A percentile compares a stretch with the other conserved stretches of the same genome.
Evolutionary conservation across 257 asterid genomes (phyloP).

Genomic region (Capsicum baccatum): DNA sequence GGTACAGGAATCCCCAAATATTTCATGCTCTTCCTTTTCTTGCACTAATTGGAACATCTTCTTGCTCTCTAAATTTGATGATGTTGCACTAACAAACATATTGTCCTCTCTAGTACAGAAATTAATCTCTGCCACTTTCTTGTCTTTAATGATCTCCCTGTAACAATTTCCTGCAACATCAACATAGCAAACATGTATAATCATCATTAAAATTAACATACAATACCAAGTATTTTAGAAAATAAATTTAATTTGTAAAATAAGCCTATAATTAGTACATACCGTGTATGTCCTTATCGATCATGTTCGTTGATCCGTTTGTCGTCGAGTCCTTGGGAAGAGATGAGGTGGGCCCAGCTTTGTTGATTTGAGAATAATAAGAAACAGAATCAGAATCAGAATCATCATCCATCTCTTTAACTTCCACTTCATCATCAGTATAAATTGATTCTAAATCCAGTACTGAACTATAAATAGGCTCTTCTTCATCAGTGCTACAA

Average conservation of each 20-base stretch:
- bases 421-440: constrained; percentile 32
- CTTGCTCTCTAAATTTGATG: constrained; percentile 47
- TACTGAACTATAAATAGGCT: constrained; percentile 53
- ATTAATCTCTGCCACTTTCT: constrained; percentile 36
- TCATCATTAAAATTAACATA: not conserved
- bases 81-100: constrained; percentile 50
- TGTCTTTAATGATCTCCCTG: constrained; percentile 30
- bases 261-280: not conserved
- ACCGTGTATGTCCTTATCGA: constrained; percentile 19
- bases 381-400: constrained; percentile 36
- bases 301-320: not conserved
- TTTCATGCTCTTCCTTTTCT: constrained; percentile 54
- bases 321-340: constrained; percentile 28
- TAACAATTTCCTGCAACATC: constrained; percentile 25
- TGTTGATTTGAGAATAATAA: constrained; percentile 37
- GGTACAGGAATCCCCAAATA: constrained; percentile 72
- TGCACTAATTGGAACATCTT: constrained; percentile 41
- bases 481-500: constrained; percentile 31
- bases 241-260: not conserved
- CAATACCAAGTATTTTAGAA: not conserved
- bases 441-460: constrained; percentile 45
- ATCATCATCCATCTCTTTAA: constrained; percentile 38
- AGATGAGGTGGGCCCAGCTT: constrained; percentile 51
- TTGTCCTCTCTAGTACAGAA: constrained; percentile 47
- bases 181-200: not conserved